Evolutionary conservation across 1,139 yeast genomes (phyloP), one percentile per base, ranked within the genome.

Genomic region (Debaryomyces psychrophilus): DNA sequence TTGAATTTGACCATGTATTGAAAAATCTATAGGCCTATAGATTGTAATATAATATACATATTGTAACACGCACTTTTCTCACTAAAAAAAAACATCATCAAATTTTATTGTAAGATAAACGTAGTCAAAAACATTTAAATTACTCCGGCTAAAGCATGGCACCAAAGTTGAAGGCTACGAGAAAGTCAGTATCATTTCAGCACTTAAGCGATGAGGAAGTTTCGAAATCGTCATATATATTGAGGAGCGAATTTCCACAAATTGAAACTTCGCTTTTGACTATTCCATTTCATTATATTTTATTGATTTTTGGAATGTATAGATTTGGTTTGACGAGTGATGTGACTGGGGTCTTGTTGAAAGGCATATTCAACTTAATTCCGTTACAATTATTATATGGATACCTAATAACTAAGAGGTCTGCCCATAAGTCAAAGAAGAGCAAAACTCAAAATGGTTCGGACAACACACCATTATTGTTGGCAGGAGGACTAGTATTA

Each of bases 221-320:
- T 14, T 9, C 41, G 12, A 31, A 42, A 20, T 22, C 41, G 18
- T 15, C 36, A 20, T 20, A 27, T 8, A 29, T 38, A 15, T 18
- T 28, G 14, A 31, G n/a, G 31, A 27, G 37, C 20, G 42, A 41
- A 11, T 51, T 51, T 33, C 64, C 47, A 63, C 9, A 44, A 43
- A 37, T 60, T 67, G 33, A 60, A 67, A 31, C 59, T 62, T 41
- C 61, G 68, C 8, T 26, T 12, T 44, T 56, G 9, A 58, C 70
- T 0, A 50, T 81, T 3, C 89, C 89, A 3, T 61, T 73, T 52
- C 89, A 83, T 61, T 58, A 77, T 20, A 54, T 76, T 2, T 45
- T 71, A 2, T 57, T 80, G 8, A 50, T 77, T 22, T 62, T 59
- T 36, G 71, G 71, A 17, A 70, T 77, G 66, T 68, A 74, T 50